Conservation (phyloP, 2,329 filamentous ascomycete genomes). For the Spiromastix sp. region DNA sequence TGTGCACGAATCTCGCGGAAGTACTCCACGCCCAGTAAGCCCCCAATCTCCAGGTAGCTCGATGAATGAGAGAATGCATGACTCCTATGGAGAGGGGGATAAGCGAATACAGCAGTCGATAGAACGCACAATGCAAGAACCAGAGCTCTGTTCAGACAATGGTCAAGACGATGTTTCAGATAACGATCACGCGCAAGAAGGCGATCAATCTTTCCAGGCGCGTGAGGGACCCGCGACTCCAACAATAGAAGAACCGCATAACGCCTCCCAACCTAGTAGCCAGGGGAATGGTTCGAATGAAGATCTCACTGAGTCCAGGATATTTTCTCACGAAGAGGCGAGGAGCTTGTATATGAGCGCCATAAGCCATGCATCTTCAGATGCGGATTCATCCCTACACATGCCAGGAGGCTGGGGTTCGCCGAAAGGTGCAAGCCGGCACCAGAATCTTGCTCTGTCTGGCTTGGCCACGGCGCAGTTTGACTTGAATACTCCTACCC, state of each 20-base stretch:
- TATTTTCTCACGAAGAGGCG: conserved; percentile 41
- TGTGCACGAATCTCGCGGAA: conserved; percentile 1
- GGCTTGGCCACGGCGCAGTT: background rate
- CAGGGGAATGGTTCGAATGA: background rate
- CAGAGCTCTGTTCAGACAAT: background rate
- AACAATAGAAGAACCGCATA: too few relatives aligned
- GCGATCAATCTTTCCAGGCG: background rate
- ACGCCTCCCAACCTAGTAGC: background rate
- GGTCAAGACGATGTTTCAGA: background rate
- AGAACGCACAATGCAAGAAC: background rate
- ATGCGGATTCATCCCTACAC: conserved; percentile 17
- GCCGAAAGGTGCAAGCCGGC: conserved; percentile 12
- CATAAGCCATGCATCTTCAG: conserved; percentile 34
- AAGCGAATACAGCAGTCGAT: background rate
- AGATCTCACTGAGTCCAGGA: conserved; percentile 36
- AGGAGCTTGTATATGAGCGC: conserved; percentile 47
- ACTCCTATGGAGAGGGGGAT: background rate
- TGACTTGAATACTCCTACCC: conserved; percentile 1
- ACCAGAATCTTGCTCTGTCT: conserved; percentile 5
- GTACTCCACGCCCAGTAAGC: conserved; percentile 13
- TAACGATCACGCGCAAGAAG: too few relatives aligned
- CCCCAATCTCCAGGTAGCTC: conserved; percentile 7
- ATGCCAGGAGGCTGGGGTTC: conserved; percentile 36
- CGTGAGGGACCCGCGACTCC: background rate
- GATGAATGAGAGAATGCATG: background rate